Conservation (phyloP, 768 basidiomycete genomes). For the Antrodiella citrinella region DNA sequence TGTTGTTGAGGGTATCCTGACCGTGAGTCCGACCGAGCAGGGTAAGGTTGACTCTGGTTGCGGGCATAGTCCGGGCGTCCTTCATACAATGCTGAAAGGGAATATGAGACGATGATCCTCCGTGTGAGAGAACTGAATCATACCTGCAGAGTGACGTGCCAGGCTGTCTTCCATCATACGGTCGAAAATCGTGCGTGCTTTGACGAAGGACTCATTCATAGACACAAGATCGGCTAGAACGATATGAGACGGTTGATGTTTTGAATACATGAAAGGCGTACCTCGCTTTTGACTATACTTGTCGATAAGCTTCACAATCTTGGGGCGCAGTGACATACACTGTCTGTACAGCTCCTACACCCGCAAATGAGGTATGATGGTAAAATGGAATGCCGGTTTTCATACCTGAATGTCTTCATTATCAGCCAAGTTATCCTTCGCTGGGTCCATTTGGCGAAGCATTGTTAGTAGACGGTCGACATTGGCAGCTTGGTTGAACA, state of each 20-base stretch:
- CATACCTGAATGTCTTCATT: constrained; percentile 81
- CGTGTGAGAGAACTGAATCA: constrained; percentile 11
- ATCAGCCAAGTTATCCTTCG: constrained; percentile 80
- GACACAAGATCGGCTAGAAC: constrained; percentile 78
- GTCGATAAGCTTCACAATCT: constrained; percentile 94
- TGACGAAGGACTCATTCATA: constrained; percentile 92
- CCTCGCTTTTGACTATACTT: constrained; percentile 93
- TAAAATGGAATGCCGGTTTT: not conserved
- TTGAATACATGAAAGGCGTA: constrained; percentile 14
- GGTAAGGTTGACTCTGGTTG: constrained; percentile 15
- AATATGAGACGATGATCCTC: not conserved
- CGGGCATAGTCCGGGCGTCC: constrained; percentile 23
- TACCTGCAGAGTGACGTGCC: constrained; percentile 62
- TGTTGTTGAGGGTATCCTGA: constrained; percentile 30
- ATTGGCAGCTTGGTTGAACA: constrained; percentile 80
- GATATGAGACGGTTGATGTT: constrained; percentile 1
- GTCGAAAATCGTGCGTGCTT: constrained; percentile 85
- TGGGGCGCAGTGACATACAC: constrained; percentile 83
- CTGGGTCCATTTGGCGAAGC: constrained; percentile 65
- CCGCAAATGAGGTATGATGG: constrained; percentile 4
- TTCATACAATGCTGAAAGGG: constrained; percentile 43
- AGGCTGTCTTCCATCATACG: constrained; percentile 90
- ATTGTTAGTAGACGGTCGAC: constrained; percentile 75
- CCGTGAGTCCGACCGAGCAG: constrained; percentile 22
- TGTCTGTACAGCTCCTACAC: constrained; percentile 83